Evolutionary conservation across 1,284 basidiomycete species (phyloP).

Genomic region (Ceratobasidium sp.): DNA sequence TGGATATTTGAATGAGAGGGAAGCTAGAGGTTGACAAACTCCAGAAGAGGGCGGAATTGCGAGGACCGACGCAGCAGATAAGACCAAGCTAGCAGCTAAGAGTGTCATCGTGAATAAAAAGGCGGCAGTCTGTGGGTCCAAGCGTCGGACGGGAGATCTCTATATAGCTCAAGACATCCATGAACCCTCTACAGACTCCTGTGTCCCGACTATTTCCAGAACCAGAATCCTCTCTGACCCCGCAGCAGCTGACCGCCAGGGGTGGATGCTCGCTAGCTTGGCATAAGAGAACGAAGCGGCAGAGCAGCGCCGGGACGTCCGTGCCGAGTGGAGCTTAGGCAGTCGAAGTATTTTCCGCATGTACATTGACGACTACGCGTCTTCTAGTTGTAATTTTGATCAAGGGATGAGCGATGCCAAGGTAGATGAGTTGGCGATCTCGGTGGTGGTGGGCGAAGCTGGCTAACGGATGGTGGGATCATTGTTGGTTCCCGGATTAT

Average conservation of each 20-base stretch:
- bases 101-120: background rate
- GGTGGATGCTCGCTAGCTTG: background rate
- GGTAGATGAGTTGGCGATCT: background rate
- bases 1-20: constrained; percentile 20
- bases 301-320: background rate
- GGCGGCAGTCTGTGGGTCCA: background rate
- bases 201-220: background rate
- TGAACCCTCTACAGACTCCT: background rate
- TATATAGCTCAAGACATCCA: background rate
- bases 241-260: background rate
- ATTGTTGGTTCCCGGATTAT: background rate
- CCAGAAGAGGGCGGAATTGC: constrained; percentile 11
- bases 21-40: constrained; percentile 16
- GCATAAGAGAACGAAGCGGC: background rate
- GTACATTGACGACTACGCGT: background rate
- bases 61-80: background rate
- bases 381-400: background rate
- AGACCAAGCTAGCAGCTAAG: background rate
- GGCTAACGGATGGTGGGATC: background rate
- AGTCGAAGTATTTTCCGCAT: background rate
- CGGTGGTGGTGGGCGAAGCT: background rate
- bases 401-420: background rate
- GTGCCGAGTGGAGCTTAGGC: background rate
- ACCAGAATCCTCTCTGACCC: background rate
- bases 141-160: background rate